Evolutionary conservation across 371 early-diverging fungal species (phyloP), one percentile per base, ranked within the genome.

Genomic region (Synchytrium microbalum): DNA sequence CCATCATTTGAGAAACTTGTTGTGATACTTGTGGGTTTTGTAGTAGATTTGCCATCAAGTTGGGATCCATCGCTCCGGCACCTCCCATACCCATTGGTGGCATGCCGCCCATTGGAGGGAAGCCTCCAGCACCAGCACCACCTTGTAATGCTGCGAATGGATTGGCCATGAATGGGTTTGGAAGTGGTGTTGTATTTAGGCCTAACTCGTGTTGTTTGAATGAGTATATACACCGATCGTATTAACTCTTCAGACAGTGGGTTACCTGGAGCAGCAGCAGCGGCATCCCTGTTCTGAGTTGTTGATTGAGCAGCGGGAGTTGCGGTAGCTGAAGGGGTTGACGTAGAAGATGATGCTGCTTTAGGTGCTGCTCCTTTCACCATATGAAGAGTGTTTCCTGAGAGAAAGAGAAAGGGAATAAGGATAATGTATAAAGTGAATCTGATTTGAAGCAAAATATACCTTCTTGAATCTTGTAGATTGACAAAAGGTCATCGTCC

Each of bases 1-100:
- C 46, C 46, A 81, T 64, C 66, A 92, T 76, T 57, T 76, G 81
- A 24, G 88, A 83, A 84, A 94, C 88, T 74, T 84, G 85, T 65
- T 86, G 84, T 51, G 87, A 81, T 75, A 92, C 81, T 76, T 83
- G 84, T 23, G 96, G 96, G 72, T 95, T 92, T 60, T 82, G 77
- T 68, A 92, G 65, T 82, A 95, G 82, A 59, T 77, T 74, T 63
- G 81, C 81, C 75, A 91, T 80, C 81, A 84, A 77, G 51, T 69
- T 74, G 3, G 88, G 88, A 72, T 89, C 86, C 74, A 88, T 79
- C 8, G 24, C 13, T 8, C 56, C 56, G 14, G 51, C 14, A 14
- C 51, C 51, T 51, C 51, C 51, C 59, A 65, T 23, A 14, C 62
- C 60, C 57, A 56, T 56, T 23, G 59, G n/a, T 23, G 30, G 32